Evolutionary conservation across 1,284 basidiomycete genomes (phyloP), one percentile per base, ranked within the genome.

Genomic region (Leccinum subrobustum): DNA sequence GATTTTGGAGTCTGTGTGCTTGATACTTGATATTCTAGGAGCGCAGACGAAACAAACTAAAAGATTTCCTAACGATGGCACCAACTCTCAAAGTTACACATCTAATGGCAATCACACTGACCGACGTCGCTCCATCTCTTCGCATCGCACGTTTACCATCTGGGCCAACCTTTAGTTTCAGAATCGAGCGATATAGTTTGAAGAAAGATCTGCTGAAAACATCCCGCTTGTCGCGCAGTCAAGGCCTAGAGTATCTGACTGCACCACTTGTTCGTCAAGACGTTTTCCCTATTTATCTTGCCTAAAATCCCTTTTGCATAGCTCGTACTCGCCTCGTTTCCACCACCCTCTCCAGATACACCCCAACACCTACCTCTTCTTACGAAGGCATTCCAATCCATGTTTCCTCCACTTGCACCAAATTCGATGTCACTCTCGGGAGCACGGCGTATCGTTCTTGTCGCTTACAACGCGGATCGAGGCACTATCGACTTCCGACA

Each of bases 401-500:
- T 91, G 70, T 98, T 90, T 79, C 96, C 87, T 51, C 92, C 85
- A 51, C 91, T 95, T 52, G 83, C 93, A 18, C 93, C 93, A 0
- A 84, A 92, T 68, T 82, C 85, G 6, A 80, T 95, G 72, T 84
- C 86, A 23, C 85, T 95, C 61, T 91, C 92, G 23, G 86, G 88
- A 37, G 92, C 92, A 44, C 91, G 96, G 33, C 87, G 96, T 67
- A 91, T 99, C 60, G 93, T 99, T 35, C 87, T 99, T 60, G 80
- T 99, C 59, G 90, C 95, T 8, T 98, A 98, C 82, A 93, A 96
- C 74, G 78, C 91, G 18, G 87, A 91, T 18, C 89, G 87, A 20
- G 89, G 88, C 51, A 96, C 95, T 6, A 83, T 99, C 71, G 95
- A 98, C 70, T 88, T 96, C 75, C 87, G 96, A 48, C 96, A 99